A percentile compares a stretch with the other conserved stretches of the same genome.
These are phyloP conservation scores for Diplosphaera chodatii DNA, from an alignment of 139 green algal species.

Conservation along the genomic window DNA sequence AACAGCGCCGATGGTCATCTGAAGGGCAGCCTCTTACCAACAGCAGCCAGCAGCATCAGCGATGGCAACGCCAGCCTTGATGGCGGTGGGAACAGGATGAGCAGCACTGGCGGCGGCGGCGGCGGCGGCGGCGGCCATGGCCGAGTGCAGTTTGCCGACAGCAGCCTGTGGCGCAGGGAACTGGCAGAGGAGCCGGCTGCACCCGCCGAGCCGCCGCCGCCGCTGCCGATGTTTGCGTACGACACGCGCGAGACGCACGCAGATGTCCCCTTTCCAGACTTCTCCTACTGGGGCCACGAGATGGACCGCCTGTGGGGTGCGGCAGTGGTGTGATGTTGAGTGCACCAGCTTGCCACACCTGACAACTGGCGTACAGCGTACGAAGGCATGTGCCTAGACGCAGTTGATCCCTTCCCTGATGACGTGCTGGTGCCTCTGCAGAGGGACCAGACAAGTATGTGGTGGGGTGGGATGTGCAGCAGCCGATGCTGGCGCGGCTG, in stretches of 20 bases:
- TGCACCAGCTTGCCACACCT: too few species aligned
- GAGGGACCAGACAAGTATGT: background rate
- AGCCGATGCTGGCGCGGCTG: background rate
- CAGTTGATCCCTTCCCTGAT: too few species aligned
- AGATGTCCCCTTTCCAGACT: slow-evolving; percentile 38
- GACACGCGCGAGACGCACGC: slow-evolving; percentile 7
- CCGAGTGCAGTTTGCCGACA: background rate
- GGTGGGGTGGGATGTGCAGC: background rate
- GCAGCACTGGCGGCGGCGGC: background rate
- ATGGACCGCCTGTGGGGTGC: slow-evolving; percentile 18
- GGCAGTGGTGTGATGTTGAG: too few species aligned
- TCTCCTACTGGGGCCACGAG: slow-evolving; percentile 36
- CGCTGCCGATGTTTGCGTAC: slow-evolving; percentile 26
- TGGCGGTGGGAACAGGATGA: background rate
- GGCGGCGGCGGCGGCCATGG: too few species aligned
- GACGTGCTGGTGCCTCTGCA: too few species aligned
- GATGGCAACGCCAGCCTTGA: too few species aligned
- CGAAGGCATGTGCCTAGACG: too few species aligned
- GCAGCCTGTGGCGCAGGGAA: background rate
- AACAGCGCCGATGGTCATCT: too few species aligned
- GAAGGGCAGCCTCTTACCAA: too few species aligned
- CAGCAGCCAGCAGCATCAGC: background rate
- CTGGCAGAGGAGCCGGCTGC: background rate
- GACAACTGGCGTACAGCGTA: too few species aligned
- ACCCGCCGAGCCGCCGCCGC: too few species aligned